Conservation (phyloP, 257 asterid genomes). For the Parsonsia alboflavescens region DNA sequence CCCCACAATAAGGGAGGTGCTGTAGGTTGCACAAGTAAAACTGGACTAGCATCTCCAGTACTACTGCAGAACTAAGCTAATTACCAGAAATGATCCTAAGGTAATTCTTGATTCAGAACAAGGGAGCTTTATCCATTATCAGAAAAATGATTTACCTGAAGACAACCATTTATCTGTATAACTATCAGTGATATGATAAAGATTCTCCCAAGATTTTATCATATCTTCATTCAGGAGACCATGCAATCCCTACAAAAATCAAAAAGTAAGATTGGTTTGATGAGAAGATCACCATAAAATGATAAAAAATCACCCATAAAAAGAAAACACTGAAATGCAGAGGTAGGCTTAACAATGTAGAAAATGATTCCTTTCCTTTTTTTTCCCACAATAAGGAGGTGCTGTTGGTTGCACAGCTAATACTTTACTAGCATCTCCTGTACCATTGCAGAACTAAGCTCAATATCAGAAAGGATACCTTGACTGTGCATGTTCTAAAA, state of each 20-base stretch:
- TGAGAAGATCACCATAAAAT: background rate
- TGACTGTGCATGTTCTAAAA: background rate
- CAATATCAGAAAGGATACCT: background rate
- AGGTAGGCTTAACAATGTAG: background rate
- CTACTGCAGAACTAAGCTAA: background rate
- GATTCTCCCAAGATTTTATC: slow-evolving; percentile 54
- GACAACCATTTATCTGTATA: slow-evolving; percentile 89
- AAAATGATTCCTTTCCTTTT: background rate
- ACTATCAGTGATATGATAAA: slow-evolving; percentile 68
- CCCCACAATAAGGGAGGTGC: no score
- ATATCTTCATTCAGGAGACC: slow-evolving; percentile 51
- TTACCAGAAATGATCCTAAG: no score
- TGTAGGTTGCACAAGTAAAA: no score
- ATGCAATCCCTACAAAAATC: slow-evolving; percentile 59
- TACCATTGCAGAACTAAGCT: background rate
- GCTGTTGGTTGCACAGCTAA: background rate
- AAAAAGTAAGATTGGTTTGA: background rate
- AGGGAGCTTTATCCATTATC: slow-evolving; percentile 7
- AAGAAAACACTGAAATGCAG: background rate
- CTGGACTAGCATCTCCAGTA: no score
- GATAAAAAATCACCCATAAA: background rate
- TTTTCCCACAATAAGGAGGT: background rate
- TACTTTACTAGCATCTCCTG: background rate
- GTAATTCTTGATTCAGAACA: background rate
- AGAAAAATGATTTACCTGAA: slow-evolving; percentile 48